These are phyloP conservation scores for Populus ilicifolia DNA, from an alignment of 345 rosid species.

Conservation along the genomic window DNA sequence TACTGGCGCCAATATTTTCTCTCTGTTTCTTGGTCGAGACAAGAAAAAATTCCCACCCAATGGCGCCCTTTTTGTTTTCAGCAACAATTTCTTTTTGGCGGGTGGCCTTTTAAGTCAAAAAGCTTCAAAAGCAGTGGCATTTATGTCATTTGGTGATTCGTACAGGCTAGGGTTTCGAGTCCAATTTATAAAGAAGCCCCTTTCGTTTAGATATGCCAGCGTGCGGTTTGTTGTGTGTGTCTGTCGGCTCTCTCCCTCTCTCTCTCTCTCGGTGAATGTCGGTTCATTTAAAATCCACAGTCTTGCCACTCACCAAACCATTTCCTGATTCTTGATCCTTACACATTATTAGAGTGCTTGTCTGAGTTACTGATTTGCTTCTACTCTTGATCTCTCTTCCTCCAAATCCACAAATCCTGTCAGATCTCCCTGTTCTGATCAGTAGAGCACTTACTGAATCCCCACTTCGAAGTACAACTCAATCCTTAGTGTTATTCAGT, in stretches of 20 bases:
- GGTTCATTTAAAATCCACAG: neutral
- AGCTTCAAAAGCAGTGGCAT: neutral
- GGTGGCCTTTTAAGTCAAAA: conserved; percentile 5
- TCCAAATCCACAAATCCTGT: neutral
- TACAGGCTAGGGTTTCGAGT: conserved; percentile 29
- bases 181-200: conserved; percentile 24
- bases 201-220: conserved; percentile 14
- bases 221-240: neutral
- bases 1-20: neutral
- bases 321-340: neutral
- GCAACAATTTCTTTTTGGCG: neutral
- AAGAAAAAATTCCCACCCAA: neutral
- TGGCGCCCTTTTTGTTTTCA: conserved; percentile 18
- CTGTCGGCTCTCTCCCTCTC: neutral
- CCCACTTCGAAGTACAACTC: neutral
- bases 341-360: neutral
- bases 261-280: neutral
- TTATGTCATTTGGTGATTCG: neutral
- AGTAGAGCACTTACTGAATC: neutral
- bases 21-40: neutral
- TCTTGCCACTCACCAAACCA: neutral
- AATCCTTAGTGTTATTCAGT: neutral
- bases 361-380: neutral
- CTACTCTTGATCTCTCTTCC: neutral
- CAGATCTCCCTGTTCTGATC: neutral